These are phyloP conservation scores for Scutellaria galericulata DNA, from an alignment of 257 asterid species.

Conservation along the genomic window DNA sequence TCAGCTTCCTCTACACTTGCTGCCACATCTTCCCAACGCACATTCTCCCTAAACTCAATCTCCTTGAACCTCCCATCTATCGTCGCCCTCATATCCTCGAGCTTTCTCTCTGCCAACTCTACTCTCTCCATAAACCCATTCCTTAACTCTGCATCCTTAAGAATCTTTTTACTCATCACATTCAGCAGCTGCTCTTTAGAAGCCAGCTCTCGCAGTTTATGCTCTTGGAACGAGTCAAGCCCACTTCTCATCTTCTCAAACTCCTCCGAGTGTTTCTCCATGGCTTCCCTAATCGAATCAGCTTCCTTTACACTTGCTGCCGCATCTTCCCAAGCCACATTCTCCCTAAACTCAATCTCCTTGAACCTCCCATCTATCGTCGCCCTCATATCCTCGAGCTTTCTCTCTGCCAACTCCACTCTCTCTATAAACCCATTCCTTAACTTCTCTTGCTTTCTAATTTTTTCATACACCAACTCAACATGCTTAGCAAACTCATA, in stretches of 20 bases:
- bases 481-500: conserved; percentile 22
- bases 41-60: conserved; percentile 8
- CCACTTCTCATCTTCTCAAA: conserved; percentile 35
- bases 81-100: not conserved
- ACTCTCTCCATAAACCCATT: not conserved
- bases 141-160: conserved; percentile 1
- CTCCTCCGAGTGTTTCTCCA: conserved; percentile 40
- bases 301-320: conserved; percentile 19
- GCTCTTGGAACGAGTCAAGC: conserved; percentile 33
- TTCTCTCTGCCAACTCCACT: not conserved
- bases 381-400: not conserved
- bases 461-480: conserved; percentile 20
- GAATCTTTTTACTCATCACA: conserved; percentile 13
- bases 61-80: conserved; percentile 16
- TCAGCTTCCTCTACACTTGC: conserved; percentile 29
- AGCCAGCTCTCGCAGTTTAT: conserved; percentile 31
- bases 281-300: conserved; percentile 35
- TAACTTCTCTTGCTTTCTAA: conserved; percentile 14
- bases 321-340: conserved; percentile 27
- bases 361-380: not conserved
- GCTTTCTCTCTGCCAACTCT: not conserved
- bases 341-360: conserved; percentile 18
- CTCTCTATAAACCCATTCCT: not conserved
- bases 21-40: conserved; percentile 27
- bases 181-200: conserved; percentile 34